Evolutionary conservation across 371 early-diverging fungal genomes (phyloP).

Genomic region (Syncephalastrum contaminatum): DNA sequence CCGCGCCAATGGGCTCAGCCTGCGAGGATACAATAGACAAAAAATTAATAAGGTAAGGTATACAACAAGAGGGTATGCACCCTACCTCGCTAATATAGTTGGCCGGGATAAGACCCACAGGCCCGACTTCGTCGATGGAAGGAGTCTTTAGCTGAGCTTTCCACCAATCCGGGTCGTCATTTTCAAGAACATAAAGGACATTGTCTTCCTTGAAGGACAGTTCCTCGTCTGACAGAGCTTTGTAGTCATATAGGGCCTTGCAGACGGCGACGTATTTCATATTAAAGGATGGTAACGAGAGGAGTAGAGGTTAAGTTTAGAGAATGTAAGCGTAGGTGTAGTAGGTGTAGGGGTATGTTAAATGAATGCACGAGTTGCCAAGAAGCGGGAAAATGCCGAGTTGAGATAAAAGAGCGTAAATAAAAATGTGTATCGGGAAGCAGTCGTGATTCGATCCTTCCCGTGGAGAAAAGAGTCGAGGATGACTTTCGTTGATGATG

Average conservation of each 20-base stretch:
- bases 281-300: conserved; percentile 3
- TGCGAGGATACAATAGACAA: conserved; percentile 5
- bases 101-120: conserved; percentile 75
- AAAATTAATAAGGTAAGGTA: neutral
- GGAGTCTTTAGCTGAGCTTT: conserved; percentile 65
- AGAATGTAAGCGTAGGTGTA: neutral
- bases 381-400: conserved; percentile 4
- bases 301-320: neutral
- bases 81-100: conserved; percentile 75
- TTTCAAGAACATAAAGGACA: conserved; percentile 70
- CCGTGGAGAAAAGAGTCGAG: too few relatives aligned
- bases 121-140: conserved; percentile 42
- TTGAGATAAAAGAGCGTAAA: neutral
- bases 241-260: conserved; percentile 74
- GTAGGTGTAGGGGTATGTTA: conserved; percentile 4
- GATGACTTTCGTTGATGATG: too few relatives aligned
- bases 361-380: neutral
- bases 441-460: neutral
- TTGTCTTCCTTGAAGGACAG: conserved; percentile 77
- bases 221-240: conserved; percentile 83
- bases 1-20: conserved; percentile 49
- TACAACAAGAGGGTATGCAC: too few relatives aligned
- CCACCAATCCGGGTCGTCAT: conserved; percentile 75
- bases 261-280: conserved; percentile 48
- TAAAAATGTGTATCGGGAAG: too few relatives aligned